Conservation (phyloP, 2,329 filamentous ascomycete species). For the Paecilomyces fulvus region DNA sequence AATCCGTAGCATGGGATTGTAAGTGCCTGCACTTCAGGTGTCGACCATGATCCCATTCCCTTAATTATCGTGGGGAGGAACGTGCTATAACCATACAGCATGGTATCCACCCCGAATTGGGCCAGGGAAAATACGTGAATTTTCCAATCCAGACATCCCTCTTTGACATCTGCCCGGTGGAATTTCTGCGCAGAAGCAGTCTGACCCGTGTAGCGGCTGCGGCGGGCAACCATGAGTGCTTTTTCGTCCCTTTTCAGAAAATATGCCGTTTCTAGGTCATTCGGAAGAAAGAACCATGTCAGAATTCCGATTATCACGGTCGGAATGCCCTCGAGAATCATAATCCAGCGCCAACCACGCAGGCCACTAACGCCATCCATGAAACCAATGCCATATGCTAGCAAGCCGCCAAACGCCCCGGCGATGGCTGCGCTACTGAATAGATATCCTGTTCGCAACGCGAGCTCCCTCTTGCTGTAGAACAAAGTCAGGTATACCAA, state of each 20-base stretch:
- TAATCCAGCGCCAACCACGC: slow-evolving; percentile 64
- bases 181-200: slow-evolving; percentile 45
- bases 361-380: slow-evolving; percentile 60
- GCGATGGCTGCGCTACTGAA: slow-evolving; percentile 59
- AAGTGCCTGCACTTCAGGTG: slow-evolving; percentile 61
- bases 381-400: slow-evolving; percentile 65
- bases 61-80: slow-evolving; percentile 74
- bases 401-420: slow-evolving; percentile 62
- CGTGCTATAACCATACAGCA: slow-evolving; percentile 70
- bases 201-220: slow-evolving; percentile 43
- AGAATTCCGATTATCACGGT: slow-evolving; percentile 48
- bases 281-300: slow-evolving; percentile 53
- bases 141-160: slow-evolving; percentile 66
- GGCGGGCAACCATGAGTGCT: slow-evolving; percentile 45
- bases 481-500: slow-evolving; percentile 66
- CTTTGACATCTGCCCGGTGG: slow-evolving; percentile 55
- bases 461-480: slow-evolving; percentile 66
- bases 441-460: slow-evolving; percentile 63
- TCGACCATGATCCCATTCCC: slow-evolving; percentile 55
- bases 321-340: slow-evolving; percentile 51
- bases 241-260: slow-evolving; percentile 54
- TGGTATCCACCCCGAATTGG: slow-evolving; percentile 66
- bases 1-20: slow-evolving; percentile 72
- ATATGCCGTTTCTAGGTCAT: slow-evolving; percentile 56
- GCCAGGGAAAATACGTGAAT: slow-evolving; percentile 61